phyloP scores from a whole-genome alignment of 208 protist species.

The Porcisia deanei region DNA sequence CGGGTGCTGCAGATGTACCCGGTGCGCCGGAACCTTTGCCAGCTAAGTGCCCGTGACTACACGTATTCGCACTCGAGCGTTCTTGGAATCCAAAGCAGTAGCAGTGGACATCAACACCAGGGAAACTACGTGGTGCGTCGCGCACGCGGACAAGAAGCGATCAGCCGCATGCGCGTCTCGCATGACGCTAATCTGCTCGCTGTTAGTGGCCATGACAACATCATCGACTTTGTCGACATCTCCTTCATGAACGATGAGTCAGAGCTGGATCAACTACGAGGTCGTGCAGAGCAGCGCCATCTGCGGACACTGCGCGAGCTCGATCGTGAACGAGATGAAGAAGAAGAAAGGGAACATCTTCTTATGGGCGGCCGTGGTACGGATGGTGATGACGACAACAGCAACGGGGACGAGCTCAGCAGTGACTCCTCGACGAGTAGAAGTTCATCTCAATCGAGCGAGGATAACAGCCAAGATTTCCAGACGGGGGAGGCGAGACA shows the following conservation, averaged over 20 bases:
- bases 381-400: neutral
- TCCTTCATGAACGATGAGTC: constrained; percentile 79
- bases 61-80: constrained; percentile 74
- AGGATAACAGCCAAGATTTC: neutral
- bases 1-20: constrained; percentile 91
- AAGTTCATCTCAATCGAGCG: neutral
- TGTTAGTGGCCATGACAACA: constrained; percentile 74
- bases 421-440: neutral
- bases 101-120: constrained; percentile 29
- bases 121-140: constrained; percentile 48
- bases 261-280: constrained; percentile 71
- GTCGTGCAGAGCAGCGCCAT: constrained; percentile 77
- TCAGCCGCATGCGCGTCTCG: constrained; percentile 75
- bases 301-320: constrained; percentile 69
- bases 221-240: constrained; percentile 92
- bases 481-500: constrained; percentile 10
- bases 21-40: constrained; percentile 81
- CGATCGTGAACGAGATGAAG: constrained; percentile 51
- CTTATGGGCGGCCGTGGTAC: constrained; percentile 15
- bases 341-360: constrained; percentile 31
- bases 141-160: constrained; percentile 69
- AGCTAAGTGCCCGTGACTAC: constrained; percentile 87
- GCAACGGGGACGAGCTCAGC: neutral
- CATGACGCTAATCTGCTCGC: constrained; percentile 76
- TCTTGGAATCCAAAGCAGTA: constrained; percentile 28